phyloP scores from a whole-genome alignment of 352 stramenopile species.

The Globisporangium okanoganense region DNA sequence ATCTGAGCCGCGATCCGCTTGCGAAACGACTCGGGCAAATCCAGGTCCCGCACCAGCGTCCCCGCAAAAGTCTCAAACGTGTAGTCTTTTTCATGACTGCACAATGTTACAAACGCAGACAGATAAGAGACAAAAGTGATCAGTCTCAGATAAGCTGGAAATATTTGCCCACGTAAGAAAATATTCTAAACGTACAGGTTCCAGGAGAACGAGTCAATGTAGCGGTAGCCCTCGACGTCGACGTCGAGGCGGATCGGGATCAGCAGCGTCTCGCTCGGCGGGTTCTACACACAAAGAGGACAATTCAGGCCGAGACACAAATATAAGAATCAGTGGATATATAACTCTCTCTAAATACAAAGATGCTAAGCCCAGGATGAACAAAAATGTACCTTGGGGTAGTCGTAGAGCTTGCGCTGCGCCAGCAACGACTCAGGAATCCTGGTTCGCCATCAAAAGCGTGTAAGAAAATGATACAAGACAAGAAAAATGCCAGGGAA shows the following conservation, averaged over 20 bases:
- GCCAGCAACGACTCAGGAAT: constrained; percentile 27
- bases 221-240: constrained; percentile 75
- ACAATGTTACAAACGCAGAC: background rate
- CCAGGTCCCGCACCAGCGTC: constrained; percentile 60
- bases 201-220: constrained; percentile 81
- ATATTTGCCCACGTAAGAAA: background rate
- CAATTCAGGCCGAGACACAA: background rate
- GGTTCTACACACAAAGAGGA: constrained; percentile 27
- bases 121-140: background rate
- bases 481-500: background rate
- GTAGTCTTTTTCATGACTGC: constrained; percentile 64
- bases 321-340: background rate
- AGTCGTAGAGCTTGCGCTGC: constrained; percentile 65
- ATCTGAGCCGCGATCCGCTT: constrained; percentile 61
- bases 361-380: background rate
- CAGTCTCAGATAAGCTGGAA: background rate
- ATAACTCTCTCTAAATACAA: background rate
- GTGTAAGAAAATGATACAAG: constrained; percentile 1
- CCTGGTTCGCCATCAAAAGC: constrained; percentile 1
- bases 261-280: constrained; percentile 41
- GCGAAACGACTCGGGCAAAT: constrained; percentile 73
- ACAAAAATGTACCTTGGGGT: constrained; percentile 49
- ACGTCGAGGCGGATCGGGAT: constrained; percentile 75
- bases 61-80: constrained; percentile 75
- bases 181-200: constrained; percentile 51